A percentile compares a stretch with the other conserved stretches of the same genome.
These are phyloP conservation scores for Yarrowia yakushimensis DNA, from an alignment of 805 yeast species.

Conservation along the genomic window DNA sequence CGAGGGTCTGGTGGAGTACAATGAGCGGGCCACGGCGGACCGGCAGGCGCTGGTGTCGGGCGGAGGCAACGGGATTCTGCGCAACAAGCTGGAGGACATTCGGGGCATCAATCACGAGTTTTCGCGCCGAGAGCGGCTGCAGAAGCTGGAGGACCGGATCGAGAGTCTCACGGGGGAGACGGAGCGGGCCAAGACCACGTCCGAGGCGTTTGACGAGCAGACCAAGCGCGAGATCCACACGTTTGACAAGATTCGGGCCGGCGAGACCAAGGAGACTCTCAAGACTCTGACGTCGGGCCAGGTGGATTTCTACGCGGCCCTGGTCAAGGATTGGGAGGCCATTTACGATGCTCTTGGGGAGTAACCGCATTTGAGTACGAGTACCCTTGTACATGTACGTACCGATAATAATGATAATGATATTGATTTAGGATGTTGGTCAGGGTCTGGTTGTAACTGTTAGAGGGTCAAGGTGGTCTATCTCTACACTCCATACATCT, in stretches of 20 bases:
- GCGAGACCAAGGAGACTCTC: conserved; percentile 70
- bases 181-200: conserved; percentile 48
- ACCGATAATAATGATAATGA: conserved; percentile 2
- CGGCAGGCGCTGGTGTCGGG: conserved; percentile 52
- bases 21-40: conserved; percentile 67
- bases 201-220: conserved; percentile 55
- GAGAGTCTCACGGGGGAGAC: conserved; percentile 50
- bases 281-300: conserved; percentile 71
- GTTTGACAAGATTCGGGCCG: conserved; percentile 76
- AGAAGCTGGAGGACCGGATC: conserved; percentile 49
- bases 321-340: conserved; percentile 67
- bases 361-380: not conserved
- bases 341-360: conserved; percentile 14
- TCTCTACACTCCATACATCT: not conserved
- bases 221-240: conserved; percentile 54
- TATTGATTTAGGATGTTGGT: no score
- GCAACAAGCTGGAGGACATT: conserved; percentile 57
- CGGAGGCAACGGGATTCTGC: conserved; percentile 49
- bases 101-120: conserved; percentile 61
- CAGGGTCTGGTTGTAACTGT: no score
- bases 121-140: conserved; percentile 50
- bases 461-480: no score
- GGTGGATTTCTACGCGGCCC: conserved; percentile 63
- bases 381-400: no score
- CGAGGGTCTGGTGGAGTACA: conserved; percentile 78